A percentile compares a stretch with the other conserved stretches of the same genome.
These are phyloP conservation scores for Ceratobasidium sp. DNA, from an alignment of 1,284 basidiomycete genomes.

Conservation along the genomic window DNA sequence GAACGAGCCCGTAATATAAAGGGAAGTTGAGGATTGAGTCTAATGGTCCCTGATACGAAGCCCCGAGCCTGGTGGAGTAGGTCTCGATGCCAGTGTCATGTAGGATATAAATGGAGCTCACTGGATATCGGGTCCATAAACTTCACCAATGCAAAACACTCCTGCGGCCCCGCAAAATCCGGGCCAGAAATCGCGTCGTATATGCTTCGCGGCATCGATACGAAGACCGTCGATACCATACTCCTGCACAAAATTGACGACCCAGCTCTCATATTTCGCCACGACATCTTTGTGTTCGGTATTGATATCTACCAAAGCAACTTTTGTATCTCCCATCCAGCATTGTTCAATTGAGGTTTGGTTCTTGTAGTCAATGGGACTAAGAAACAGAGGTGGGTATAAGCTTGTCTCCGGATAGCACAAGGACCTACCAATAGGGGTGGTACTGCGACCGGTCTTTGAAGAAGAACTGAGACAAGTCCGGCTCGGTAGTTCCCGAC, in stretches of 20 bases:
- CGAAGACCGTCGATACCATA: constrained; percentile 73
- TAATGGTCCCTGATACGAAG: constrained; percentile 59
- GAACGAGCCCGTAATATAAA: constrained; percentile 66
- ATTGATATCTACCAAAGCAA: constrained; percentile 73
- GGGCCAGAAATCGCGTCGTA: constrained; percentile 70
- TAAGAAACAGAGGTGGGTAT: too few relatives aligned
- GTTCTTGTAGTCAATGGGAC: constrained; percentile 68
- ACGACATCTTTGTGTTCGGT: constrained; percentile 68
- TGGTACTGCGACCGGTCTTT: constrained; percentile 56
- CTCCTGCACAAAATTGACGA: constrained; percentile 63
- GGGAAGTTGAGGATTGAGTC: constrained; percentile 76
- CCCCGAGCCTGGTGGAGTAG: constrained; percentile 47
- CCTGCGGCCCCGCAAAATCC: constrained; percentile 70
- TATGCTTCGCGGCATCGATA: constrained; percentile 72
- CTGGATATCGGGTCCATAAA: constrained; percentile 64
- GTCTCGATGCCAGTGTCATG: constrained; percentile 43
- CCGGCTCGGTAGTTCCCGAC: constrained; percentile 58
- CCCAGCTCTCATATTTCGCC: constrained; percentile 64
- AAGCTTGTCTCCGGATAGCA: constrained; percentile 28
- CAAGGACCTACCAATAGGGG: constrained; percentile 35
- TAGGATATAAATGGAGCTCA: constrained; percentile 49
- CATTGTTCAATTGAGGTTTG: constrained; percentile 69
- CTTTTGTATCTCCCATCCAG: constrained; percentile 73
- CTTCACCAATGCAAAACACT: constrained; percentile 84
- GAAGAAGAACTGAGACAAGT: constrained; percentile 66